phyloP scores from a whole-genome alignment of 139 green algal species.

The Desmodesmus armatus region DNA sequence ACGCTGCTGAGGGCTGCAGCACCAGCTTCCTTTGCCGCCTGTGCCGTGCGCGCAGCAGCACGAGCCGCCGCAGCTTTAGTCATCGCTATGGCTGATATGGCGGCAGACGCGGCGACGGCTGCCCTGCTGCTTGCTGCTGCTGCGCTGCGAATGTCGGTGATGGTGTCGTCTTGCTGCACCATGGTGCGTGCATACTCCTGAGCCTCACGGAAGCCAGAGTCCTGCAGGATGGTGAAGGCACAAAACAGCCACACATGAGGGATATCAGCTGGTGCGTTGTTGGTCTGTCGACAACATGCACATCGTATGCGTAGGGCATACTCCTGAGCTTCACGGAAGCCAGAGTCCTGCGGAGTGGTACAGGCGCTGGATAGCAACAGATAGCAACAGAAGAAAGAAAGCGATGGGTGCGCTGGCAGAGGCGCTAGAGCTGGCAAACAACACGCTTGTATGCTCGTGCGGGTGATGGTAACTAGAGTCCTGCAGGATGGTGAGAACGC shows the following conservation, averaged over 20 bases:
- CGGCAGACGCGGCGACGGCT: slow-evolving; percentile 86
- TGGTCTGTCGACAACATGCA: too few species aligned
- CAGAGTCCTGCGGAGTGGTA: slow-evolving; percentile 61
- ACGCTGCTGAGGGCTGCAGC: slow-evolving; percentile 27
- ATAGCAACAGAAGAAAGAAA: neutral
- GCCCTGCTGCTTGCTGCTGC: slow-evolving; percentile 88
- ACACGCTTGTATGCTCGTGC: slow-evolving; percentile 61
- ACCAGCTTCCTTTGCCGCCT: slow-evolving; percentile 48
- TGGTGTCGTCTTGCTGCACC: slow-evolving; percentile 52
- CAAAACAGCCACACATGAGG: too few species aligned
- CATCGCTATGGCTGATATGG: slow-evolving; percentile 85
- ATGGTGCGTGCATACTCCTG: slow-evolving; percentile 59
- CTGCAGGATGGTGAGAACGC: slow-evolving; percentile 4
- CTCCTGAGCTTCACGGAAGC: slow-evolving; percentile 72
- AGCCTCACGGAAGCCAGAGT: slow-evolving; percentile 72
- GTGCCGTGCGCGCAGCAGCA: slow-evolving; percentile 72
- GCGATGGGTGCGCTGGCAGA: neutral
- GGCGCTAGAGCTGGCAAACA: too few species aligned
- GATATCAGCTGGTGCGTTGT: too few species aligned
- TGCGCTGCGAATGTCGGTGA: slow-evolving; percentile 87
- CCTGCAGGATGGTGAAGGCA: slow-evolving; percentile 41
- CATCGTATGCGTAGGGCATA: slow-evolving; percentile 49
- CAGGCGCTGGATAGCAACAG: too few species aligned
- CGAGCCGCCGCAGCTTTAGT: slow-evolving; percentile 88
- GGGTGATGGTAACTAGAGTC: slow-evolving; percentile 73